Conservation (phyloP, 139 green algal genomes). For the Astrephomene gubernaculifera region DNA sequence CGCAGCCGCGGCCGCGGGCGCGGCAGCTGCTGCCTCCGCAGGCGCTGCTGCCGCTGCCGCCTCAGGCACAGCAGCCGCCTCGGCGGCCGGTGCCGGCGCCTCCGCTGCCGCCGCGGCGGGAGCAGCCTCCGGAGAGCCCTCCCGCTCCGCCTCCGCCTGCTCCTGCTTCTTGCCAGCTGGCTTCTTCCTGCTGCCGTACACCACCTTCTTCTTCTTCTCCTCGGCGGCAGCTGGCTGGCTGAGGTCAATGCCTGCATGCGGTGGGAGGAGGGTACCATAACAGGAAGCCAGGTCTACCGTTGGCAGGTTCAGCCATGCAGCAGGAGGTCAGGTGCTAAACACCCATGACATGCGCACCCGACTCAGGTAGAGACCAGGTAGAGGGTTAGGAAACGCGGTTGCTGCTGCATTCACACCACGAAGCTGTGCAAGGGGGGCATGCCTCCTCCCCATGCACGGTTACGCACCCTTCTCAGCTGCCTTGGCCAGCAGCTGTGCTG, state of each 20-base stretch:
- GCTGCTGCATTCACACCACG: too few species aligned
- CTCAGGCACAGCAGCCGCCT: slow-evolving; percentile 13
- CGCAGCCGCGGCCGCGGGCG: slow-evolving; percentile 5
- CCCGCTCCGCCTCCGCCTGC: slow-evolving; percentile 1
- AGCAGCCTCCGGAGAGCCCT: background rate
- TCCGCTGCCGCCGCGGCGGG: background rate
- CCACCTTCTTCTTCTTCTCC: slow-evolving; percentile 82
- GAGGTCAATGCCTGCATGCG: slow-evolving; percentile 48
- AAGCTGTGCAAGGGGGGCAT: too few species aligned
- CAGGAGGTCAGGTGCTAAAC: too few species aligned
- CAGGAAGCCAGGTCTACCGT: too few species aligned
- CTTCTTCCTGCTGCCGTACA: slow-evolving; percentile 75
- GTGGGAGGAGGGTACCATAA: background rate
- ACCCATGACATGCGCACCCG: too few species aligned
- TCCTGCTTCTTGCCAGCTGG: slow-evolving; percentile 29
- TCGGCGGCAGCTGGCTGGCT: slow-evolving; percentile 45
- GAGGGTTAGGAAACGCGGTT: too few species aligned
- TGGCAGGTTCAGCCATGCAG: too few species aligned
- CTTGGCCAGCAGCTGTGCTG: slow-evolving; percentile 87
- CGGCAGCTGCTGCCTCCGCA: background rate
- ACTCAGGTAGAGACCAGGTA: too few species aligned
- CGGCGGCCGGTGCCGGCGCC: slow-evolving; percentile 10
- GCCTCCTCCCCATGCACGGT: background rate
- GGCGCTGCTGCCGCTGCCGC: background rate
- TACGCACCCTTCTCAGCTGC: slow-evolving; percentile 70